Percentiles rank a stretch among this genome's conserved stretches.
Evolutionary conservation across 495 filamentous ascomycete genomes (phyloP).

Genomic region (Aspergillus cristatus): DNA sequence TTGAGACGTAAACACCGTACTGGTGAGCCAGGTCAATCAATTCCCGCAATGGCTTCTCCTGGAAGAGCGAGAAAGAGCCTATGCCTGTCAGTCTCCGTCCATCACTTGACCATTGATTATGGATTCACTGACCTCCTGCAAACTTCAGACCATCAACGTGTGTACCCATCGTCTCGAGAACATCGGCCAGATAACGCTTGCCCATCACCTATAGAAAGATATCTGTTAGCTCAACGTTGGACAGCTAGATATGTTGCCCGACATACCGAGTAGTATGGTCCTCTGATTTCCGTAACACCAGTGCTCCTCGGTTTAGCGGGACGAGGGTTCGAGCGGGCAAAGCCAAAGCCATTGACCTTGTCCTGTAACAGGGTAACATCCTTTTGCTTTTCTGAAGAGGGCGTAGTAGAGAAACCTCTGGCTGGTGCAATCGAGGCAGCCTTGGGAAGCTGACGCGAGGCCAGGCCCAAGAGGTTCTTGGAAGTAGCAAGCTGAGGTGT

Average conservation of each 20-base stretch:
- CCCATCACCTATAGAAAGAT: conserved; percentile 38
- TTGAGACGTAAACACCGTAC: conserved; percentile 46
- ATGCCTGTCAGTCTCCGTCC: not conserved
- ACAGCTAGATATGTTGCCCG: not conserved
- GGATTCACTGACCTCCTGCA: conserved; percentile 34
- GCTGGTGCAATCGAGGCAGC: conserved; percentile 2
- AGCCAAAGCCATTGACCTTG: conserved; percentile 42
- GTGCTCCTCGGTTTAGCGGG: conserved; percentile 41
- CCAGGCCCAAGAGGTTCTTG: conserved; percentile 1
- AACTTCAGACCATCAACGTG: conserved; percentile 51
- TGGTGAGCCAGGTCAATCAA: conserved; percentile 45
- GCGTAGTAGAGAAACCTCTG: conserved; percentile 13
- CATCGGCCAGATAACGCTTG: conserved; percentile 40
- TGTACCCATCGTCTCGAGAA: conserved; percentile 46
- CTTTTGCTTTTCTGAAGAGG: conserved; percentile 5
- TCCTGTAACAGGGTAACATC: conserved; percentile 40
- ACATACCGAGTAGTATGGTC: conserved; percentile 45
- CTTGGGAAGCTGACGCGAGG: conserved; percentile 7
- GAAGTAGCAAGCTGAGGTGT: not conserved
- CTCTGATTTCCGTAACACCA: conserved; percentile 47
- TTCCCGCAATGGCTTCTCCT: conserved; percentile 37
- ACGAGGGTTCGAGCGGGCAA: conserved; percentile 42
- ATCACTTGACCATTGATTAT: not conserved
- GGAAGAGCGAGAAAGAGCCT: conserved; percentile 46
- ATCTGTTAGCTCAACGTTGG: not conserved